Evolutionary conservation across 148 eudicot genomes (phyloP), one percentile per base, ranked within the genome.

Genomic region (Dysphania ambrosioides): DNA sequence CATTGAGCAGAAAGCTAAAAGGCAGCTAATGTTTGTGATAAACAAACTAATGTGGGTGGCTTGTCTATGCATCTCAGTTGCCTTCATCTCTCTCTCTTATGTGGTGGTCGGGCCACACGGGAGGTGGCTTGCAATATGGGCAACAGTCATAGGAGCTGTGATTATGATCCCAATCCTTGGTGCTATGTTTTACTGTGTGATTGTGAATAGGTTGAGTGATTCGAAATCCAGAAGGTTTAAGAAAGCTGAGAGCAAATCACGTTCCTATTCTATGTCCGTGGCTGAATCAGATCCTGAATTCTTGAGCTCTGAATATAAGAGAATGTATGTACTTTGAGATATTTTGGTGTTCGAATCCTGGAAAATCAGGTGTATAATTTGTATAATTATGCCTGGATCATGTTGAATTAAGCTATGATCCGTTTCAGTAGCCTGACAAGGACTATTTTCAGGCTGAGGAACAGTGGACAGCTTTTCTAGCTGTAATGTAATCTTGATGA

Each of bases 31-130:
- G 90, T 92, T 88, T 79, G 96, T 92, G 72, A 95, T 95, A 35
- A 95, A 95, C 86, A 95, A 95, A 84, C 91, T 95, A 42, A 95
- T 95, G 98, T 95, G 98, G 98, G 72, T 83, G 60, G 98, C 98
- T 62, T 95, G 98, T 78, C 81, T 95, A 6, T 87, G 79, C 72
- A 95, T 95, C 73, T 95, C 98, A 2, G 74, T 92, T 31, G 86
- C 97, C 72, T 92, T 92, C 78, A 92, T 95, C 24, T 82, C 98
- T 27, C 87, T 95, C 38, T 83, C 93, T 32, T 95, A 90, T 66
- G 83, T 95, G 57, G 98, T 92, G 66, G 97, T 95, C 34, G 98
- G 98, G 16, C 61, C 74, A 2, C 85, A 84, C 11, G 88, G 81
- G 27, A 83, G 55, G 77, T 90, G 98, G 98, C 88, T 95, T n/a